Conservation (phyloP, 495 filamentous ascomycete genomes). For the Aspergillus indologenus region DNA sequence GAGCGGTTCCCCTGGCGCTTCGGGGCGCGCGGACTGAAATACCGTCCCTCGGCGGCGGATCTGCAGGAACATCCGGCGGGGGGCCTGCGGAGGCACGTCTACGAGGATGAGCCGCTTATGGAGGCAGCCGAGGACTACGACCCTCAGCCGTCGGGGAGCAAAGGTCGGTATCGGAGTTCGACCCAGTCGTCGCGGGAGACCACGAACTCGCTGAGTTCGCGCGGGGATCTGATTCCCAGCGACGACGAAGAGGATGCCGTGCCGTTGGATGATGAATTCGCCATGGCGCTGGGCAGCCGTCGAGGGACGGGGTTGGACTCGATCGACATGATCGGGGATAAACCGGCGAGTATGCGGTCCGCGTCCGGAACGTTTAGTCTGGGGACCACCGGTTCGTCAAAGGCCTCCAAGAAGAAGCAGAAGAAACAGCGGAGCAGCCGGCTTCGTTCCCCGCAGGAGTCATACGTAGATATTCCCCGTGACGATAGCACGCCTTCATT, state of each 20-base stretch:
- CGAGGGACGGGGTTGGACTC: constrained; percentile 56
- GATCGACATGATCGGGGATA: constrained; percentile 71
- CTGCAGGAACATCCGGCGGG: constrained; percentile 80
- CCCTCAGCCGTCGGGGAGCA: constrained; percentile 28
- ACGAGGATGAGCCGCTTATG: constrained; percentile 72
- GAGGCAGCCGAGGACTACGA: constrained; percentile 54
- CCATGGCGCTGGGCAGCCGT: constrained; percentile 65
- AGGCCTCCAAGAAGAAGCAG: constrained; percentile 36
- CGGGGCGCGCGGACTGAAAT: constrained; percentile 73
- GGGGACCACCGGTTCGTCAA: constrained; percentile 52
- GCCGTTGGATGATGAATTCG: constrained; percentile 90
- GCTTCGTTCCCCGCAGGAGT: constrained; percentile 25
- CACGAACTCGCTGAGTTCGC: constrained; percentile 84
- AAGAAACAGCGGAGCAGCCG: constrained; percentile 26
- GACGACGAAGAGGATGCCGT: constrained; percentile 92
- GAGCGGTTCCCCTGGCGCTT: constrained; percentile 81
- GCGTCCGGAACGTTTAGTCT: constrained; percentile 54
- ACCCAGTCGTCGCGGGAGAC: constrained; percentile 81
- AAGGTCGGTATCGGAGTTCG: constrained; percentile 67
- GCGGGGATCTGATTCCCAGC: constrained; percentile 90
- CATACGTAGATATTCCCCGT: constrained; percentile 25
- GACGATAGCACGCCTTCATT: constrained; percentile 52
- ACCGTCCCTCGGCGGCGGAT: constrained; percentile 88
- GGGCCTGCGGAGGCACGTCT: constrained; percentile 36
- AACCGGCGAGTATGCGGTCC: constrained; percentile 61